Evolutionary conservation across 2,329 filamentous ascomycete species (phyloP), one percentile per base, ranked within the genome.

Genomic region (Chaetomium sp.): DNA sequence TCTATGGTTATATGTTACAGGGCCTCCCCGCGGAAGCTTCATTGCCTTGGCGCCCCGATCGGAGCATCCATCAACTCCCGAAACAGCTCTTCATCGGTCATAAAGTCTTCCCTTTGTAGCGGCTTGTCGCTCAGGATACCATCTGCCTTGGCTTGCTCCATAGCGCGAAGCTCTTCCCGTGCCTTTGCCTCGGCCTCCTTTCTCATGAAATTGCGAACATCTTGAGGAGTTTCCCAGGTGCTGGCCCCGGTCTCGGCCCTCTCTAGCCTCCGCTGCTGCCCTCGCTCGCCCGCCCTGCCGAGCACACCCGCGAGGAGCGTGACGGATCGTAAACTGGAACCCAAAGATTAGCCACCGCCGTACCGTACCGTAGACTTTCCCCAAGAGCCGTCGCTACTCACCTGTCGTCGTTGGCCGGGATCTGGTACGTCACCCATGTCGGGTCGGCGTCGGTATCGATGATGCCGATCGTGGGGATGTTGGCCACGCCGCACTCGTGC

Each of bases 321-420:
- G 57, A 93, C 85, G 69, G 89, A 89, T 66, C 95, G 90, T 70
- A 97, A 78, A 85, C 93, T 96, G 35, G 53, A 33, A 10, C 47
- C 2, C 13, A 10, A 19, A 1, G 23, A n/a, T 64, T 33, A 64
- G 62, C 31, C 8, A 25, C 21, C 42, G 4, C 25, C 19, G 16
- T 21, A 6, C 25, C 19, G 16, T 21, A 21, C 21, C n/a, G 25
- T n/a, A 19, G 13, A 31, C 25, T 1, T 13, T n/a, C 16, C 1
- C 35, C 19, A 19, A 13, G 10, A 27, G 9, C 29, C 23, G 5
- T 29, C 25, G 3, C 19, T 9, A 60, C 82, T 74, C 76, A 92
- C 90, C 89, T 93, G 82, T 99, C 95, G 75, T 99, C 95, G 76
- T 99, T 99, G 58, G 92, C 92, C 1, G 95, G 95, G 71, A 99